Evolutionary conservation across 768 basidiomycete genomes (phyloP).

Genomic region (Russula ochroleuca): DNA sequence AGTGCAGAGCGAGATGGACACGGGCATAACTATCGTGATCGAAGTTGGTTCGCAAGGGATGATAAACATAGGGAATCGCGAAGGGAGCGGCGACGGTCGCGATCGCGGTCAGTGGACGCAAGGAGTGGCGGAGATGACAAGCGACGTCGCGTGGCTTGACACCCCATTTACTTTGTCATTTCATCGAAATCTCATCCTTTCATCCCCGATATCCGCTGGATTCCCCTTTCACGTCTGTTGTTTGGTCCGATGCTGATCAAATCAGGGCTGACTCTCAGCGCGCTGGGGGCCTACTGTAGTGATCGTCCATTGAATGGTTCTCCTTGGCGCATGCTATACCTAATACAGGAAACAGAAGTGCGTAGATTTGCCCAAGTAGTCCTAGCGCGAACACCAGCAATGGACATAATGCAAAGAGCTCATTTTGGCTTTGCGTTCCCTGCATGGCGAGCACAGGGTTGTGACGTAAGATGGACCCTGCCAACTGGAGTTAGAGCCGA

Average conservation of each 20-base stretch:
- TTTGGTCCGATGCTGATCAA: conserved; percentile 4
- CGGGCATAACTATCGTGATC: conserved; percentile 19
- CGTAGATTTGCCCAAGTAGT: conserved; percentile 7
- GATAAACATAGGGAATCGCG: conserved; percentile 11
- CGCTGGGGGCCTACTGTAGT: neutral
- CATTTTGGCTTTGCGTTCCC: neutral
- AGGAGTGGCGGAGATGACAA: conserved; percentile 34
- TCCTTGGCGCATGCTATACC: neutral
- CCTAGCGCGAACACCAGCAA: neutral
- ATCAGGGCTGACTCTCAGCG: neutral
- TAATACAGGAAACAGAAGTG: neutral
- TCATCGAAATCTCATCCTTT: neutral
- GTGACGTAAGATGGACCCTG: conserved; percentile 4
- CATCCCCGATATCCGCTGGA: neutral
- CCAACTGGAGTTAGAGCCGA: conserved; percentile 4
- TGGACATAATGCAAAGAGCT: neutral
- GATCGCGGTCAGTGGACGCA: conserved; percentile 31
- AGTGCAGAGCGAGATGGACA: conserved; percentile 24
- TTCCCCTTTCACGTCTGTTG: too few species aligned
- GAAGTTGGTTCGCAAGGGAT: conserved; percentile 4
- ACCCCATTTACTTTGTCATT: neutral
- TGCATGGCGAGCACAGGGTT: neutral
- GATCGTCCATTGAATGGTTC: too few species aligned
- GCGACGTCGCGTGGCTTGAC: conserved; percentile 44
- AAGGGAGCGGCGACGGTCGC: conserved; percentile 31